Base-by-base conservation (phyloP, 2,329 filamentous ascomycete species). In the Emericellopsis atlantica region DNA sequence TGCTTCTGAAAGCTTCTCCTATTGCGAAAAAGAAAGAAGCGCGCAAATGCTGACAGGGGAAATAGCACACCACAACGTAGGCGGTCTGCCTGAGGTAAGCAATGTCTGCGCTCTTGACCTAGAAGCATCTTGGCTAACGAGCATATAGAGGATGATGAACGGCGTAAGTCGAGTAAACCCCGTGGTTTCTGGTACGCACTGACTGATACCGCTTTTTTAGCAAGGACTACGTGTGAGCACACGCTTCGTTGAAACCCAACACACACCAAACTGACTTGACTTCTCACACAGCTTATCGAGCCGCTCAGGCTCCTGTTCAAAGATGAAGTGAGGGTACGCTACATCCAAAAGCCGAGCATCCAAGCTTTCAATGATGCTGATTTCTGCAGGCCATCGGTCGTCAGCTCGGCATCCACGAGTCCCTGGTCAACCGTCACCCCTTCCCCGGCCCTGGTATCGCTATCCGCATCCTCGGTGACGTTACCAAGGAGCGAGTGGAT, bases 391-490 rank as follows among this genome's bases (percentile, higher is more conserved):
- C 45, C 6, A 44, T 58, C 24, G 55, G 54, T 21, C 50, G 51
- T 2, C 45, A 54, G 39, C 45, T 58, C 3, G 46, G 48, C 8
- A 52, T 58, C 38, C 46, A 54, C 36, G 44, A 52, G 32, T 46
- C 52, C 21, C 53, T 54, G 23, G 45, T 54, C 26, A 50, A 47
- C 42, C 36, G 51, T 10, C 51, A 56, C 42, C 54, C 53, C 6
- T 56, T 50, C 53, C 56, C 46, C 33, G 40, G 40, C 33, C 81
- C 68, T 0, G 73, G 63, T 40, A 77, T 93, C 45, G 86, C 75
- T 12, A 84, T 92, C 49, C 74, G 85, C 40, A 81, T 95, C 45
- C 67, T 95, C 1, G 89, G 89, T 31, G 88, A 93, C 50, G 80
- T 95, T 12, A 94, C 85, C 1, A 72, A 70, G 2, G 83, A 89